Evolutionary conservation across 139 green algal species (phyloP).

Genomic region (Chloropicon primus): DNA sequence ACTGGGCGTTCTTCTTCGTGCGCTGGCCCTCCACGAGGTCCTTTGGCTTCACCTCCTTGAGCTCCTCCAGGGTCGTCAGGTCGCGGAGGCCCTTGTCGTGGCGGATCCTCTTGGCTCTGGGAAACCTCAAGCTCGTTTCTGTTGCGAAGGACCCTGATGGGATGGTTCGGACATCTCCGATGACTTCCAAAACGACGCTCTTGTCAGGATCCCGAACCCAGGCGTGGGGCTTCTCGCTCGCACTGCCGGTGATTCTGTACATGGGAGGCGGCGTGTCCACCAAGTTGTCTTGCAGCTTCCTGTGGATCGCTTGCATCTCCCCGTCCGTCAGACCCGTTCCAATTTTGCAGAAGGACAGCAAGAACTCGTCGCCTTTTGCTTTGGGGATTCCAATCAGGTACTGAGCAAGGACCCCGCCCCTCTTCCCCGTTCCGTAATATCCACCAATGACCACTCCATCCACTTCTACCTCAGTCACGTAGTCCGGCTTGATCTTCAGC

Average conservation of each 20-base stretch:
- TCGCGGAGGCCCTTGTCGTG: background rate
- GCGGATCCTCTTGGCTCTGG: background rate
- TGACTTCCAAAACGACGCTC: background rate
- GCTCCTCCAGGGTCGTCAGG: background rate
- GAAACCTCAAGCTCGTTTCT: background rate
- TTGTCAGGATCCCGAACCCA: background rate
- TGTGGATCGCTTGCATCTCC: slow-evolving; percentile 23
- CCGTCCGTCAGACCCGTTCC: slow-evolving; percentile 46
- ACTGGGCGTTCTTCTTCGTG: background rate
- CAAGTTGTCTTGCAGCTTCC: slow-evolving; percentile 17
- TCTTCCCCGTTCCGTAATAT: slow-evolving; percentile 31
- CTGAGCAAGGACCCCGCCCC: slow-evolving; percentile 18
- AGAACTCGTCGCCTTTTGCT: background rate
- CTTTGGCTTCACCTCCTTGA: background rate
- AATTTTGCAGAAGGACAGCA: slow-evolving; percentile 34
- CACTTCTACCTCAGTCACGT: slow-evolving; percentile 41
- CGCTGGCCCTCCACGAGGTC: background rate
- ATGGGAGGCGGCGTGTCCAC: background rate
- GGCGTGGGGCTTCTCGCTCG: background rate
- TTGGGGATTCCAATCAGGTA: slow-evolving; percentile 52
- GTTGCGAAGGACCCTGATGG: background rate
- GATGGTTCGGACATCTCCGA: background rate
- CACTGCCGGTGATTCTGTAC: background rate
- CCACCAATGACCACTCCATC: slow-evolving; percentile 56
- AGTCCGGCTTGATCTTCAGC: slow-evolving; percentile 54